Base-by-base conservation (phyloP, 1,284 basidiomycete species). In the Phellopilus nigrolimitatus region DNA sequence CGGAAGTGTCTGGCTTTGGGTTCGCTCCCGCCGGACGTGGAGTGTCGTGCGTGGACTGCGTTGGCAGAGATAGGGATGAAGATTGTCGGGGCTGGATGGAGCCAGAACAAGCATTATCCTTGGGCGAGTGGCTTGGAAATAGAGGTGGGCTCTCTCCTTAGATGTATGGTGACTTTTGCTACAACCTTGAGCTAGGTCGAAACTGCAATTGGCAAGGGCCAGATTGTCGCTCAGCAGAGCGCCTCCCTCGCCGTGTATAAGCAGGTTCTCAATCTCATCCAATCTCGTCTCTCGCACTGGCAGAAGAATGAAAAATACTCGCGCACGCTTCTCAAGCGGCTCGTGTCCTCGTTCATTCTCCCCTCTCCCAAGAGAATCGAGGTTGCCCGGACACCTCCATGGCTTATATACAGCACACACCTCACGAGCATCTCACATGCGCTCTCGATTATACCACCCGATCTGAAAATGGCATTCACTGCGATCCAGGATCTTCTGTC, bases 41-140 rank as follows among this genome's bases (percentile, higher is more conserved):
- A 88, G 59, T 85, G 82, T 59, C 68, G 80, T 1, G 82, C 82
- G 1, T 85, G 82, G 80, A 79, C 78, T 0, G 74, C 75, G 1
- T 59, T 86, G 1, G 84, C 79, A 0, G 85, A 88, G 65, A 57
- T 85, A 3, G 84, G 82, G 6, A 71, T 86, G 63, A 69, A 70
- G 56, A 72, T 78, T 41, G 68, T 78, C 50, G 66, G 67, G 24
- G 72, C 73, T 22, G 72, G 78, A 21, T 68, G 75, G 50, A 66
- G 66, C 46, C 60, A 66, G 37, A 61, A 63, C 30, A 70, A 66
- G 7, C 68, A 69, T 45, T 55, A 71, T 61, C 47, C 61, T 25
- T 74, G 77, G 79, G 68, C 75, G 5, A 59, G 62, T 22, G 76
- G 71, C 22, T 66, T 81, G 2, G 75, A 79, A 55, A 59, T 55